Evolutionary conservation across 306 rosid genomes (phyloP).

Genomic region (Quercus suber): DNA sequence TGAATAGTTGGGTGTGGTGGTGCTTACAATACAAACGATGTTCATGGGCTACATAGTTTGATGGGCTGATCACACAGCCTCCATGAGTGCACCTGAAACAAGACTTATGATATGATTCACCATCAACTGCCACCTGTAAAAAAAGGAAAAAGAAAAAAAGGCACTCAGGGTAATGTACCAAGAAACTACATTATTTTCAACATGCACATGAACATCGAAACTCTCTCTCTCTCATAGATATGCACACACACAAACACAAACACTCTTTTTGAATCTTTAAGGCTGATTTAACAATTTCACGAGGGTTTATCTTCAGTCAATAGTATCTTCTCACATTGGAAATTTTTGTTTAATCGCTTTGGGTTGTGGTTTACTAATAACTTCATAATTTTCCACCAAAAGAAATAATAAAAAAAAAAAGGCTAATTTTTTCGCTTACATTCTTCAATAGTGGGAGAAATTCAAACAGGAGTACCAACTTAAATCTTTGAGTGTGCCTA

Average conservation of each 20-base stretch:
- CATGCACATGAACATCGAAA: too few relatives aligned
- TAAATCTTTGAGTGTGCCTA: too few relatives aligned
- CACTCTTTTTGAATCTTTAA: background rate
- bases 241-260: background rate
- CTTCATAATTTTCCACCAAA: too few relatives aligned
- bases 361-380: too few relatives aligned
- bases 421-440: too few relatives aligned
- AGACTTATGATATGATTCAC: slow-evolving; percentile 67
- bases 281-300: too few relatives aligned
- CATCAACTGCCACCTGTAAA: slow-evolving; percentile 81
- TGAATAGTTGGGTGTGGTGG: slow-evolving; percentile 90
- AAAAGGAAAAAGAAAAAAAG: background rate
- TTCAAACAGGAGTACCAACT: too few relatives aligned
- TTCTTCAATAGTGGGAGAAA: too few relatives aligned
- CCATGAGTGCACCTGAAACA: slow-evolving; percentile 92
- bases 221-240: background rate
- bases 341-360: background rate
- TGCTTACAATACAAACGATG: slow-evolving; percentile 85
- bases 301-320: background rate
- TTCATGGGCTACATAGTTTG: slow-evolving; percentile 89
- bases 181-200: background rate
- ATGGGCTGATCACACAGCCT: slow-evolving; percentile 87
- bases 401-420: too few relatives aligned
- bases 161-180: background rate
- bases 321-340: background rate